Percentiles rank a stretch among this genome's conserved stretches.
Evolutionary conservation across 805 yeast species (phyloP).

Genomic region (Kuraishia capsulata): DNA sequence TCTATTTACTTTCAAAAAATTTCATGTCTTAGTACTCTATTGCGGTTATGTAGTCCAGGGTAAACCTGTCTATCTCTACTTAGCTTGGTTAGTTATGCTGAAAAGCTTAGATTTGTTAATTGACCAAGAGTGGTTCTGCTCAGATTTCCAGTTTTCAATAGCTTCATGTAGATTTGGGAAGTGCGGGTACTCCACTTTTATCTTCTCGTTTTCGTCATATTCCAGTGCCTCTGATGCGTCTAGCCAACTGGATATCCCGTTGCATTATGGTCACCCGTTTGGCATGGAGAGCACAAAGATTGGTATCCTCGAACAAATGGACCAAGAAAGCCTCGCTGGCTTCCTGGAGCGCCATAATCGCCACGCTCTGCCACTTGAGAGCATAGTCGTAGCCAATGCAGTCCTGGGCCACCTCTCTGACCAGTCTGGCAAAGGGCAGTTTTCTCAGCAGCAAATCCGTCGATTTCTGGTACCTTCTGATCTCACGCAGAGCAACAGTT

Average conservation of each 20-base stretch:
- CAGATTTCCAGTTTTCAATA: too few relatives aligned
- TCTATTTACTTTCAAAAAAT: too few relatives aligned
- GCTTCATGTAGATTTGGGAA: too few relatives aligned
- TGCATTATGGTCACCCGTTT: conserved; percentile 82
- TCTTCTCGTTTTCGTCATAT: neutral
- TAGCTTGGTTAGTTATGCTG: too few relatives aligned
- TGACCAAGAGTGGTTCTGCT: too few relatives aligned
- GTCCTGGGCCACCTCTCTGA: conserved; percentile 62
- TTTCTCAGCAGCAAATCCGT: conserved; percentile 62
- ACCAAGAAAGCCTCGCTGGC: conserved; percentile 74
- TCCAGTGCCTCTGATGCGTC: conserved; percentile 55
- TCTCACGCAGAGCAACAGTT: conserved; percentile 57
- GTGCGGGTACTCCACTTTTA: too few relatives aligned
- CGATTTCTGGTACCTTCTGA: conserved; percentile 55
- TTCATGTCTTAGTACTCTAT: too few relatives aligned
- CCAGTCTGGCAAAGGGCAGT: conserved; percentile 70
- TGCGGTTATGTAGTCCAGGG: too few relatives aligned
- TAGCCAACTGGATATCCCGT: conserved; percentile 71
- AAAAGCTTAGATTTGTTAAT: too few relatives aligned
- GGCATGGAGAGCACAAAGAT: conserved; percentile 70
- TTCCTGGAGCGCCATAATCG: conserved; percentile 70
- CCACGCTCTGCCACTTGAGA: conserved; percentile 72
- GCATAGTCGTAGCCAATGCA: conserved; percentile 45
- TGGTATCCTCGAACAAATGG: conserved; percentile 69
- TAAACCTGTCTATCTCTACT: too few relatives aligned